A percentile compares a stretch with the other conserved stretches of the same genome.
Conservation (phyloP, 169 alveolate species). For the Theileria sp. region DNA sequence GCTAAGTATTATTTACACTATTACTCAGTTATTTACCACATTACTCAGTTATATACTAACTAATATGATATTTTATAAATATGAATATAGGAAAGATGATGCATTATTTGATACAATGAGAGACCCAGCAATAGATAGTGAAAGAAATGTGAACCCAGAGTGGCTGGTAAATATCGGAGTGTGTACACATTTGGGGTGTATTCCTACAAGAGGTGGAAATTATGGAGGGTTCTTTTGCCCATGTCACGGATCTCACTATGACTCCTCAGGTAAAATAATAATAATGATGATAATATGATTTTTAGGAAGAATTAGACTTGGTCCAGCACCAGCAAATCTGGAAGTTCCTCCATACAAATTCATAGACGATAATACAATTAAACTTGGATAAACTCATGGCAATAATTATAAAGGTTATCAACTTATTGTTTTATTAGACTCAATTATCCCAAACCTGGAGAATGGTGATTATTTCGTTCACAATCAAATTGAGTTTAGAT, state of each 20-base stretch:
- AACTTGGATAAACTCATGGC: constrained; percentile 67
- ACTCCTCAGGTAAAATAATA: constrained; percentile 72
- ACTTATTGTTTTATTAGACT: neutral
- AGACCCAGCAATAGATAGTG: constrained; percentile 83
- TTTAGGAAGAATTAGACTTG: constrained; percentile 82
- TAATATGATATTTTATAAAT: neutral
- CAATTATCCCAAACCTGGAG: neutral
- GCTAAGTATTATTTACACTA: constrained; percentile 57
- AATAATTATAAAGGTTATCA: neutral
- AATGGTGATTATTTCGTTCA: neutral
- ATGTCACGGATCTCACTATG: constrained; percentile 88
- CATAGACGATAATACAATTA: constrained; percentile 81
- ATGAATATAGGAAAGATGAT: constrained; percentile 74
- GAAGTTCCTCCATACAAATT: constrained; percentile 83
- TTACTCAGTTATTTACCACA: no score
- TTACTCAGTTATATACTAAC: no score
- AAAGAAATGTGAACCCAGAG: constrained; percentile 80
- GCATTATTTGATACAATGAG: constrained; percentile 77
- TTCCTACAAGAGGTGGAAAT: constrained; percentile 82
- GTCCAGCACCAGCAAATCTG: constrained; percentile 86
- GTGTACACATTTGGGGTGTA: constrained; percentile 86
- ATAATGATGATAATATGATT: neutral
- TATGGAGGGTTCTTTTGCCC: constrained; percentile 86
- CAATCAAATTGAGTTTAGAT: neutral
- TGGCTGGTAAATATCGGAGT: constrained; percentile 84